phyloP scores from a whole-genome alignment of 2,329 filamentous ascomycete genomes.

The Pseudocercospora fijiensis region DNA sequence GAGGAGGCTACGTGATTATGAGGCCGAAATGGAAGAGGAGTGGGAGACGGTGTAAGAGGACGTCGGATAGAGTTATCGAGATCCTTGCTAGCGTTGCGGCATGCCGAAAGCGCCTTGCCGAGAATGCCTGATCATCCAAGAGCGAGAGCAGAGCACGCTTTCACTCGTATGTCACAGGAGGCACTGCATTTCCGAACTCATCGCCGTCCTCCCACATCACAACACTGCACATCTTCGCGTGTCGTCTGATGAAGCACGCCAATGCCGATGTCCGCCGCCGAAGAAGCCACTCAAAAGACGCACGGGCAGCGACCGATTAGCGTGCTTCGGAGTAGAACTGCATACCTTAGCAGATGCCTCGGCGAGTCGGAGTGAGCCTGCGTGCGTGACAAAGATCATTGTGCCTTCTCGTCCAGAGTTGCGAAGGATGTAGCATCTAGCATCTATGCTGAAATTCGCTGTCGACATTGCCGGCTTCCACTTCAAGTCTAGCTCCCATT shows the following conservation, averaged over 20 bases:
- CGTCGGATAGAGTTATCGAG: too few species aligned
- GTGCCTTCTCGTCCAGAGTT: not conserved
- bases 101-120: too few species aligned
- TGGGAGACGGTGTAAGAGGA: not conserved
- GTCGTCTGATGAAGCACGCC: too few species aligned
- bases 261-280: not conserved
- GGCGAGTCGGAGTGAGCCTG: not conserved
- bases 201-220: too few species aligned
- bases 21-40: not conserved
- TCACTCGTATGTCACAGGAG: too few species aligned
- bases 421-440: not conserved
- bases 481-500: not conserved
- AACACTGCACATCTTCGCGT: too few species aligned
- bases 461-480: not conserved
- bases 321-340: constrained; percentile 3
- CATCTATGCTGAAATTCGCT: not conserved
- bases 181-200: too few species aligned
- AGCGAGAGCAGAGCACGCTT: too few species aligned
- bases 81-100: too few species aligned
- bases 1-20: not conserved
- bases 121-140: too few species aligned
- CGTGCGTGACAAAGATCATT: not conserved
- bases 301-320: not conserved
- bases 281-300: not conserved
- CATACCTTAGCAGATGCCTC: not conserved